Evolutionary conservation across 2,329 filamentous ascomycete genomes (phyloP), one percentile per base, ranked within the genome.

Genomic region (Colletotrichum sp.): DNA sequence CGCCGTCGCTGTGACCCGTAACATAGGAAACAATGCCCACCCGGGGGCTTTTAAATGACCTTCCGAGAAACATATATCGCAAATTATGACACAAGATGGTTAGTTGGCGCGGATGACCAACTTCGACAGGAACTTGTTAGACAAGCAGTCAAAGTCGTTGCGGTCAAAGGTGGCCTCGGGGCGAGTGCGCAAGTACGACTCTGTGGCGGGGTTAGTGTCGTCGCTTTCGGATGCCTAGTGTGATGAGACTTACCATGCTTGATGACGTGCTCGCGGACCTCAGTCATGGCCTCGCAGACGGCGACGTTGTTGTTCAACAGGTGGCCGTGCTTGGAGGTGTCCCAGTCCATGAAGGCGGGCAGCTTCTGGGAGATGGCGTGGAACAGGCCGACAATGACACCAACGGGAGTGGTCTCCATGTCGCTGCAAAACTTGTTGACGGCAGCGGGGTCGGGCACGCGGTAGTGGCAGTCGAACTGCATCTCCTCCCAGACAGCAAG

Each of bases 381-480:
- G 92, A 99, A 99, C 34, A 99, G 91, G 61, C 96, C 96, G 78
- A 98, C 96, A 81, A 99, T 98, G 81, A 99, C 96, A 80, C 96
- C 96, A 57, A 99, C 96, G 1, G 96, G 96, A 9, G 94, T 98
- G 12, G 94, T 95, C 88, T 99, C 96, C 96, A 99, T 99, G 83
- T 99, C 96, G 74, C 89, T 92, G 89, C 96, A 98, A 90, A 99
- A 99, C 87, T 98, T 98, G 82, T 96, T 93, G 77, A 98, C 96
- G 7, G 94, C 94, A 66, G 91, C 90, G 70, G 94, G 91, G 83
- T 98, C 96, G 6, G 95, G 95, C 5, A 98, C 93, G 68, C 96
- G 94, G 90, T 98, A 99, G 87, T 98, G 95, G 90, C 95, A 98
- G 87, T 99, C 96, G 82, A 98, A 99, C 85, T 99, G 96, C 93